A percentile compares a stretch with the other conserved stretches of the same genome.
phyloP scores from a whole-genome alignment of 495 filamentous ascomycete species.

The Penicillium soppii region DNA sequence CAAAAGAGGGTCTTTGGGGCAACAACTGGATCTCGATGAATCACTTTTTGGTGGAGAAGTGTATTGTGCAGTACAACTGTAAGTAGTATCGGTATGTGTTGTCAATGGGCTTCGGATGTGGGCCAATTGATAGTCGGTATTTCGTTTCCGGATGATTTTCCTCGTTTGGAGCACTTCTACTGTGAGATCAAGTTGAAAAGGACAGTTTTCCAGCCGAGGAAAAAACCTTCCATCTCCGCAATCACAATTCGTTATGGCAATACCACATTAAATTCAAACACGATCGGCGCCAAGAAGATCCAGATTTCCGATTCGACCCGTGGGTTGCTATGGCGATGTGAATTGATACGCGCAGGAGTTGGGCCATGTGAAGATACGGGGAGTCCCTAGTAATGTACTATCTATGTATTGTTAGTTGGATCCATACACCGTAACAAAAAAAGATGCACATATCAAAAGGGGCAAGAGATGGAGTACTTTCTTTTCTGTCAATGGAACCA shows the following conservation, averaged over 20 bases:
- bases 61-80: not conserved
- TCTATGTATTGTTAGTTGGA: slow-evolving; percentile 3
- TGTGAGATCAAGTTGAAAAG: not conserved
- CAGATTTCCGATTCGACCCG: slow-evolving; percentile 28
- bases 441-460: not conserved
- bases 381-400: too few relatives aligned
- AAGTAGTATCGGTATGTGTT: not conserved
- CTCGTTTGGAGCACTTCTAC: not conserved
- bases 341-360: slow-evolving; percentile 10
- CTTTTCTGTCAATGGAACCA: too few relatives aligned
- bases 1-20: slow-evolving; percentile 1
- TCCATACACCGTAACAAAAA: not conserved
- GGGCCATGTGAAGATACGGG: slow-evolving; percentile 18
- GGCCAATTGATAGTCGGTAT: not conserved
- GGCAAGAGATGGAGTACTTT: too few relatives aligned
- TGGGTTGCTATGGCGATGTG: slow-evolving; percentile 29
- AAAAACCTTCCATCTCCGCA: slow-evolving; percentile 3
- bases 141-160: too few relatives aligned
- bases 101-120: not conserved
- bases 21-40: slow-evolving; percentile 5
- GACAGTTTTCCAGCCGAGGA: slow-evolving; percentile 1
- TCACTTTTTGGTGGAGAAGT: slow-evolving; percentile 6
- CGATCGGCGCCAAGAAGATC: slow-evolving; percentile 19
- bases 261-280: slow-evolving; percentile 4
- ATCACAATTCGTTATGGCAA: not conserved